Percentiles rank a stretch among this genome's conserved stretches.
Conservation (phyloP, 2,329 filamentous ascomycete species). For the Colletotrichum tropicicola region DNA sequence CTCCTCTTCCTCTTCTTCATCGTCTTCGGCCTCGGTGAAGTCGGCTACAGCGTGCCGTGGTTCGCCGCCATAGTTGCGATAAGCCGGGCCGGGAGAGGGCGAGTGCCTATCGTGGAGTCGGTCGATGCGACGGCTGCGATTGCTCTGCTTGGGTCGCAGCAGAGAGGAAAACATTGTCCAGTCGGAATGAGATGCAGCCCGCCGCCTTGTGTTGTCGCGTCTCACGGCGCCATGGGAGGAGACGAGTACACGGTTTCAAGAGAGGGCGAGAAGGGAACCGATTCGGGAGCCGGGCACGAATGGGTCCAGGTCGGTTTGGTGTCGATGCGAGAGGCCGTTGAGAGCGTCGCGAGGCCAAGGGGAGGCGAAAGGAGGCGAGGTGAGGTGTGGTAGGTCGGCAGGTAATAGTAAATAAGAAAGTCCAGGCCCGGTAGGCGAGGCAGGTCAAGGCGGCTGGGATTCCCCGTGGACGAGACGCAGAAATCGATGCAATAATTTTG, state of each 20-base stretch:
- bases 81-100: conserved; percentile 30
- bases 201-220: conserved; percentile 20
- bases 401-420: conserved; percentile 25
- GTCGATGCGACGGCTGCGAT: conserved; percentile 28
- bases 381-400: background rate
- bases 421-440: background rate
- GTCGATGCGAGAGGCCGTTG: background rate
- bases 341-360: conserved; percentile 4
- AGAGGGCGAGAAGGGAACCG: background rate
- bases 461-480: conserved; percentile 27
- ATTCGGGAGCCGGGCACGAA: background rate
- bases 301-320: background rate
- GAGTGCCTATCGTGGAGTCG: conserved; percentile 20
- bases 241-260: background rate
- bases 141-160: conserved; percentile 31
- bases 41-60: conserved; percentile 67
- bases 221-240: conserved; percentile 28
- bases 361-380: background rate
- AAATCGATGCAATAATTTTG: conserved; percentile 27
- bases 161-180: conserved; percentile 33
- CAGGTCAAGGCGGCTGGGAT: background rate
- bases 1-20: conserved; percentile 53
- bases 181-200: conserved; percentile 25
- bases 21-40: conserved; percentile 71
- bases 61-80: conserved; percentile 42